These are phyloP conservation scores for Trametes cingulata DNA, from an alignment of 768 basidiomycete species.

Conservation along the genomic window DNA sequence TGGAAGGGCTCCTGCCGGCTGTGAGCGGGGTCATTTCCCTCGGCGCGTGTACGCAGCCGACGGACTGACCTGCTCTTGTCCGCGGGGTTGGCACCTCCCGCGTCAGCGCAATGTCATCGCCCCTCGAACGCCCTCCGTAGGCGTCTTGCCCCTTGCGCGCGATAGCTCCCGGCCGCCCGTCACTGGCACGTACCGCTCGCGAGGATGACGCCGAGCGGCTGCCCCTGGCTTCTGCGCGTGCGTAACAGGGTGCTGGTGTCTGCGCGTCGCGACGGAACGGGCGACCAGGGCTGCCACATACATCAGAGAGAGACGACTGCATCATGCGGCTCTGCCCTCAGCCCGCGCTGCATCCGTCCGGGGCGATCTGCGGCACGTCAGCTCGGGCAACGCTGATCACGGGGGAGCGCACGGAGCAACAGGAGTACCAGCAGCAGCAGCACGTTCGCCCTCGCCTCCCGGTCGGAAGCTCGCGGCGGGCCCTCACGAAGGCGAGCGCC, in stretches of 20 bases:
- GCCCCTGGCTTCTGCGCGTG: neutral
- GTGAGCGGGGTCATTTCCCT: neutral
- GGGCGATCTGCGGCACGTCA: constrained; percentile 17
- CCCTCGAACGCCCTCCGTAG: neutral
- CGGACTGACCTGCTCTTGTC: neutral
- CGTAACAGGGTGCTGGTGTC: neutral
- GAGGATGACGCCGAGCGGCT: no score
- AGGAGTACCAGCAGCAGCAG: neutral
- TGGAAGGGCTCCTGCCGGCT: neutral
- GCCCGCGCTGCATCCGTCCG: constrained; percentile 9
- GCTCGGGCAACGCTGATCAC: constrained; percentile 15
- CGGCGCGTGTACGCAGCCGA: neutral
- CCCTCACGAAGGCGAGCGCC: neutral
- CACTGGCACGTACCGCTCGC: neutral
- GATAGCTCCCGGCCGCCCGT: neutral
- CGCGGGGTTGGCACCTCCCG: neutral
- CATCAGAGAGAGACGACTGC: neutral
- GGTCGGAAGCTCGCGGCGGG: no score
- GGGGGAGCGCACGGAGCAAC: neutral
- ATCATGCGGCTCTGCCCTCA: constrained; percentile 10
- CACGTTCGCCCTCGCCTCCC: constrained; percentile 4
- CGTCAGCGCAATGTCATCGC: neutral
- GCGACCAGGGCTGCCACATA: neutral
- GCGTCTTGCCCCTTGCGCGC: neutral
- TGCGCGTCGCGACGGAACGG: neutral